phyloP scores from a whole-genome alignment of 129 eudicot genomes.

The Pseudognaphalium luteoalbum region DNA sequence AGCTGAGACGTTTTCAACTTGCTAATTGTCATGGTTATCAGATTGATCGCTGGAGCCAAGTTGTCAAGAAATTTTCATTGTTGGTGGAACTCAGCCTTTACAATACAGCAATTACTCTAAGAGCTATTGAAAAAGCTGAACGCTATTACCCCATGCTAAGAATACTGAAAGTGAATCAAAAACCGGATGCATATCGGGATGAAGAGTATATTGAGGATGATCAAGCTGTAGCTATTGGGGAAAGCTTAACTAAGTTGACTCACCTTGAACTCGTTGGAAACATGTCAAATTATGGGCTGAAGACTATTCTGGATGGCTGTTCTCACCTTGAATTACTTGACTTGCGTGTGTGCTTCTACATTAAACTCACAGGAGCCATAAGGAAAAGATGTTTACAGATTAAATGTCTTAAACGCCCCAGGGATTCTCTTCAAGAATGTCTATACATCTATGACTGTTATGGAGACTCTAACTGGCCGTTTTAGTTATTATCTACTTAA shows the following conservation, averaged over 20 bases:
- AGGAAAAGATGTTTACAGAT: neutral
- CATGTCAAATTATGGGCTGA: neutral
- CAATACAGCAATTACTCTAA: neutral
- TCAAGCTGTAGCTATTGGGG: neutral
- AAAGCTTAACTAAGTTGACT: neutral
- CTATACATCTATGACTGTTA: neutral
- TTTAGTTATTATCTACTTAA: too few species aligned
- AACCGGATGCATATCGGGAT: neutral
- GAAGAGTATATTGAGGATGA: slow-evolving; percentile 3
- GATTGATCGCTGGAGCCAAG: neutral
- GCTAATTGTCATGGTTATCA: neutral
- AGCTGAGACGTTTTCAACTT: slow-evolving; percentile 1
- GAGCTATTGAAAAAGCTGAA: neutral
- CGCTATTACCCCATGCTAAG: neutral
- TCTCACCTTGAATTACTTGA: neutral
- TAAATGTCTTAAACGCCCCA: neutral
- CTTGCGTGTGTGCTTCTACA: neutral
- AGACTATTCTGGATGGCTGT: neutral
- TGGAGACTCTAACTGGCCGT: neutral
- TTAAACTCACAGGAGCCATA: neutral
- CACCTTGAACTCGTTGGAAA: neutral
- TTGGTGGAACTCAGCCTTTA: slow-evolving; percentile 4
- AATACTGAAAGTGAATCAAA: neutral
- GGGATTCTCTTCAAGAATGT: neutral
- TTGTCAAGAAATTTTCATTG: neutral